Conservation (phyloP, 169 alveolate genomes). For the Plasmodium knowlesi region DNA sequence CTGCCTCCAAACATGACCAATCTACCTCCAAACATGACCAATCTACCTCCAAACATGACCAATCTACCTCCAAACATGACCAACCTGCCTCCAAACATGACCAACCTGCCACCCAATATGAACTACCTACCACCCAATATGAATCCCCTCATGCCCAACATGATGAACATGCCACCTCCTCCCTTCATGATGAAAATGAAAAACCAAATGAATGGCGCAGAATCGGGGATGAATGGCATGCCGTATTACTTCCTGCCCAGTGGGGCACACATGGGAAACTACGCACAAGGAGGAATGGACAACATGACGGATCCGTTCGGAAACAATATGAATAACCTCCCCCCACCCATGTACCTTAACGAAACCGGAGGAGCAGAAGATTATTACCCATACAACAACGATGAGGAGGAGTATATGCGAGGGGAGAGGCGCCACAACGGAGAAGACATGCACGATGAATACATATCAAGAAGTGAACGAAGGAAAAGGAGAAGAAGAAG, state of each 20-base stretch:
- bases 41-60: neutral
- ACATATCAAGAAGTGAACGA: neutral
- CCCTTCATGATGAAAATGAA: conserved; percentile 73
- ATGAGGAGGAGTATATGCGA: neutral
- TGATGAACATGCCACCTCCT: conserved; percentile 60
- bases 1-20: conserved; percentile 12
- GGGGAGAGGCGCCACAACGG: neutral
- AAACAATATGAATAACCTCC: neutral
- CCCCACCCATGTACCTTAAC: neutral
- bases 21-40: conserved; percentile 20
- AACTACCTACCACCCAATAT: conserved; percentile 28
- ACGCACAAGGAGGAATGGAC: neutral
- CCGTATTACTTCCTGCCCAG: conserved; percentile 8
- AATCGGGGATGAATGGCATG: neutral
- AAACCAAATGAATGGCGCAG: conserved; percentile 17
- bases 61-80: conserved; percentile 33
- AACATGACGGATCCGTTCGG: neutral
- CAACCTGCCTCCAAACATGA: conserved; percentile 3
- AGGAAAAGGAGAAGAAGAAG: conserved; percentile 2
- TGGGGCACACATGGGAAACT: neutral
- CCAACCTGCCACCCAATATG: conserved; percentile 34
- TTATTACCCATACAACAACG: neutral
- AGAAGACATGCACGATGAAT: conserved; percentile 15
- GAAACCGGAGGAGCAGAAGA: conserved; percentile 7
- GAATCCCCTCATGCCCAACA: conserved; percentile 12